Evolutionary conservation across 352 stramenopile genomes (phyloP), one percentile per base, ranked within the genome.

Genomic region (Phytophthora palmivora): DNA sequence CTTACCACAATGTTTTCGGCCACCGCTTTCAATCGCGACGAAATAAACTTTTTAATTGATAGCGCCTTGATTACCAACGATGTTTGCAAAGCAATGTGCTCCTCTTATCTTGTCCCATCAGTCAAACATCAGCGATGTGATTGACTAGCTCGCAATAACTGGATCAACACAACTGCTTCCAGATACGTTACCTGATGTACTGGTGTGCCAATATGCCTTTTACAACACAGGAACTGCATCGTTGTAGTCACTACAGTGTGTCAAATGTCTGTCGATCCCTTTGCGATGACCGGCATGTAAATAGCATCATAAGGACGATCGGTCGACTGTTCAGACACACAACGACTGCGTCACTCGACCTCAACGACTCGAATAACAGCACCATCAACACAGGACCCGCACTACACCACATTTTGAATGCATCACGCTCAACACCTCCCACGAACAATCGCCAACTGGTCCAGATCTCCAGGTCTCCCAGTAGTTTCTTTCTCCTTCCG

Each of bases 371-470:
- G 55, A 66, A 43, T 28, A 67, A 67, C 56, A 66, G 28, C 56
- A 49, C 9, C 30, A 56, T 56, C 49, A 67, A 60, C 24, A 70
- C 61, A 60, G 41, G 19, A 38, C 37, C 24, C 28, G 45, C 57
- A 51, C 42, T 37, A 59, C 28, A 49, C 46, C 28, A 62, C 42
- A 43, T 46, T 46, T 67, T 62, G 28, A 28, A 50, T 62, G 32
- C 65, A 73, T 41, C 46, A 64, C 30, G 34, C 41, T 45, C 58
- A 73, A 64, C 42, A 61, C 52, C 51, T 42, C 52, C 63, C 58
- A 60, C 58, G 49, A 62, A 71, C 62, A 62, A 63, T 57, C 51
- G 48, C 46, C 53, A 73, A 70, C 42, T 57, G 51, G 65, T 73
- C 64, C 52, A 44, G 49, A 45, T 69, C 53, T 61, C 48, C 63